Evolutionary conservation across 768 basidiomycete species (phyloP).

Genomic region (Scleroderma citrinum): DNA sequence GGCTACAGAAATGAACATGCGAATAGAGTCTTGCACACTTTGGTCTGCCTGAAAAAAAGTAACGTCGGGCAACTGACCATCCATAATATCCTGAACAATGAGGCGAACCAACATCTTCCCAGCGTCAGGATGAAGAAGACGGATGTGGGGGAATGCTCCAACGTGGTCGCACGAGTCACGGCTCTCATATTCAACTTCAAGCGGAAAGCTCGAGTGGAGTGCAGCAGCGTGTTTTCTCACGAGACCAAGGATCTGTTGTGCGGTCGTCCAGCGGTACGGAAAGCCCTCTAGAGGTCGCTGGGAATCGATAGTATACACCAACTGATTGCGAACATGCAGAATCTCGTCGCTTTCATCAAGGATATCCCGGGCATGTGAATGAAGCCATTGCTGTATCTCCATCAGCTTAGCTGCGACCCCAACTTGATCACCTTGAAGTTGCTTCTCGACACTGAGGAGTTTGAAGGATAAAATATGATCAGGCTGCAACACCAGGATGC

Average conservation of each 20-base stretch:
- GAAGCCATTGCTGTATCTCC: slow-evolving; percentile 21
- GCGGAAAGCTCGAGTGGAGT: not conserved
- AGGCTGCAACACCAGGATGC: slow-evolving; percentile 46
- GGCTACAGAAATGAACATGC: slow-evolving; percentile 18
- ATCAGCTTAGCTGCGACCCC: slow-evolving; percentile 17
- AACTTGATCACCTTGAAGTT: slow-evolving; percentile 5
- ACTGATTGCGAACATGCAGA: slow-evolving; percentile 40
- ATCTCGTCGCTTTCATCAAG: slow-evolving; percentile 28
- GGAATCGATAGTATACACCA: slow-evolving; percentile 39
- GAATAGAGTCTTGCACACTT: slow-evolving; percentile 7
- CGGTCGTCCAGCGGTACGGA: slow-evolving; percentile 38
- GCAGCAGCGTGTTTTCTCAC: not conserved
- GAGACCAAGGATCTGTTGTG: slow-evolving; percentile 33
- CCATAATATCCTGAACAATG: slow-evolving; percentile 13
- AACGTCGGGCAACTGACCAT: slow-evolving; percentile 10
- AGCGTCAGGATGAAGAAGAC: slow-evolving; percentile 13
- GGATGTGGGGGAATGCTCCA: slow-evolving; percentile 18
- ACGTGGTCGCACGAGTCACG: no score
- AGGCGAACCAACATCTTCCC: slow-evolving; percentile 9
- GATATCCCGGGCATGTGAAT: slow-evolving; percentile 21
- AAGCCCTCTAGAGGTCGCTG: slow-evolving; percentile 33
- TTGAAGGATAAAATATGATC: slow-evolving; percentile 50
- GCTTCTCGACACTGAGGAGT: slow-evolving; percentile 40
- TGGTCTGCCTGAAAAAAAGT: slow-evolving; percentile 10
- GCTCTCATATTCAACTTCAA: slow-evolving; percentile 4